Percentiles rank a stretch among this genome's conserved stretches.
These are phyloP conservation scores for Ceratocystis papillata DNA, from an alignment of 2,329 filamentous ascomycete species.

Conservation along the genomic window DNA sequence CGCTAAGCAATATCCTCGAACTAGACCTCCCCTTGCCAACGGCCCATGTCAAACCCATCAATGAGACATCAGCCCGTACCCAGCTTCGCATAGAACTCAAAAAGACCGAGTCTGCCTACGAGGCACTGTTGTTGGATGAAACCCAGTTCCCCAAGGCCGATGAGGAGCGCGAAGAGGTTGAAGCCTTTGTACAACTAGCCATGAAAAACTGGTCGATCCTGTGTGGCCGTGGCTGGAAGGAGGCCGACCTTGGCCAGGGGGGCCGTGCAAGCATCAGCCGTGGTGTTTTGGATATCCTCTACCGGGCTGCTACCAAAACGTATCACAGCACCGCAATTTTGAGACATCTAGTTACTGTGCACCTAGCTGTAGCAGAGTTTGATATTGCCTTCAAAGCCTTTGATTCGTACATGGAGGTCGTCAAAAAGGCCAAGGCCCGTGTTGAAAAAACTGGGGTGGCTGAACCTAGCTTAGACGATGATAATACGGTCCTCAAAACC, in stretches of 20 bases:
- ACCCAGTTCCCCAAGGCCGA: conserved; percentile 76
- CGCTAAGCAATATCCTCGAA: conserved; percentile 65
- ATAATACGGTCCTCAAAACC: conserved; percentile 65
- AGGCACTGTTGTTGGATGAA: conserved; percentile 64
- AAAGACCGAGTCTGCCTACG: conserved; percentile 67
- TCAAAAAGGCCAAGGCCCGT: conserved; percentile 73
- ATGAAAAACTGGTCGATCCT: conserved; percentile 78
- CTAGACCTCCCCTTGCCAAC: conserved; percentile 51
- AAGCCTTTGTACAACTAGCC: conserved; percentile 67
- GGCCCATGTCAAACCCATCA: conserved; percentile 35
- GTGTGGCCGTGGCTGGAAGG: conserved; percentile 67
- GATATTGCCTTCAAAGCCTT: conserved; percentile 84
- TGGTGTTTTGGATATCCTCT: conserved; percentile 74
- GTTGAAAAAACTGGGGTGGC: conserved; percentile 64
- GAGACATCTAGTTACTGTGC: conserved; percentile 75
- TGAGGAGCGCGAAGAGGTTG: conserved; percentile 66
- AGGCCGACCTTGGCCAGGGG: conserved; percentile 69
- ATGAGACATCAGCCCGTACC: conserved; percentile 45
- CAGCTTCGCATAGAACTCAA: conserved; percentile 69
- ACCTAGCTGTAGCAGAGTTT: conserved; percentile 80
- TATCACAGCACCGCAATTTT: conserved; percentile 90
- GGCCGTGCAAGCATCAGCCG: conserved; percentile 66
- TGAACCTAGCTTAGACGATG: conserved; percentile 64
- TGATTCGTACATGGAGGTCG: conserved; percentile 81
- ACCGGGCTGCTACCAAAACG: conserved; percentile 81